Evolutionary conservation across 1,284 basidiomycete species (phyloP).

Genomic region (Paramarasmius palmivorus): DNA sequence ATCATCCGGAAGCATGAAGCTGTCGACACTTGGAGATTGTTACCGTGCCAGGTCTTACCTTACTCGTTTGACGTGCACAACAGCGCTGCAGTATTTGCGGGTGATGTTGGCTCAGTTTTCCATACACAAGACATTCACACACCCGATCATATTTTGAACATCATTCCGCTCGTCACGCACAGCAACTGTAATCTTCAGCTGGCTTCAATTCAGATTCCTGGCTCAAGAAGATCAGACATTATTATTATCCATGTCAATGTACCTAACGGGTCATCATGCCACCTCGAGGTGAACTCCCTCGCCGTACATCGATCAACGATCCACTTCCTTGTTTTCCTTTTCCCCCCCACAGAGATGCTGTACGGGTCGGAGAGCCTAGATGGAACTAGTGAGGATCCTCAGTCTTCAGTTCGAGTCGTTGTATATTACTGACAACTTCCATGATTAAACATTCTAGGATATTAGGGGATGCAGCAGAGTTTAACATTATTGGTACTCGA

Average conservation of each 20-base stretch:
- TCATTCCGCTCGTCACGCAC: slow-evolving; percentile 60
- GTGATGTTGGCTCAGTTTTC: slow-evolving; percentile 37
- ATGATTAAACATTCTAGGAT: not conserved
- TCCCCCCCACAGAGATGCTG: slow-evolving; percentile 83
- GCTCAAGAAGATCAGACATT: slow-evolving; percentile 32
- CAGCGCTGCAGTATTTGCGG: slow-evolving; percentile 83
- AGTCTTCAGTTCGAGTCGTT: not conserved
- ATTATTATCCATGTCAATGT: slow-evolving; percentile 52
- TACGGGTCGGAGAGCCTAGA: slow-evolving; percentile 76
- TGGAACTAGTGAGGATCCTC: slow-evolving; percentile 58
- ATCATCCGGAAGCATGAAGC: slow-evolving; percentile 75
- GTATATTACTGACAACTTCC: not conserved
- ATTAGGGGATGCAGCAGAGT: slow-evolving; percentile 3
- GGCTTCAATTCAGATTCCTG: slow-evolving; percentile 58
- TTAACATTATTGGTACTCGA: not conserved
- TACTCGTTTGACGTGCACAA: slow-evolving; percentile 88
- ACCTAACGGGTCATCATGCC: slow-evolving; percentile 51
- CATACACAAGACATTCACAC: slow-evolving; percentile 10
- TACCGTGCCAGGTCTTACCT: slow-evolving; percentile 78
- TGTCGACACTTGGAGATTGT: slow-evolving; percentile 65
- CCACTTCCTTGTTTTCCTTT: slow-evolving; percentile 64
- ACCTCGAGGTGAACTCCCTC: slow-evolving; percentile 55
- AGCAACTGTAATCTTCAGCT: slow-evolving; percentile 65
- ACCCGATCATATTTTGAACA: slow-evolving; percentile 38
- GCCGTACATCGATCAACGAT: slow-evolving; percentile 61